phyloP scores from a whole-genome alignment of 2,329 filamentous ascomycete genomes.

The Colletotrichum liriopes region DNA sequence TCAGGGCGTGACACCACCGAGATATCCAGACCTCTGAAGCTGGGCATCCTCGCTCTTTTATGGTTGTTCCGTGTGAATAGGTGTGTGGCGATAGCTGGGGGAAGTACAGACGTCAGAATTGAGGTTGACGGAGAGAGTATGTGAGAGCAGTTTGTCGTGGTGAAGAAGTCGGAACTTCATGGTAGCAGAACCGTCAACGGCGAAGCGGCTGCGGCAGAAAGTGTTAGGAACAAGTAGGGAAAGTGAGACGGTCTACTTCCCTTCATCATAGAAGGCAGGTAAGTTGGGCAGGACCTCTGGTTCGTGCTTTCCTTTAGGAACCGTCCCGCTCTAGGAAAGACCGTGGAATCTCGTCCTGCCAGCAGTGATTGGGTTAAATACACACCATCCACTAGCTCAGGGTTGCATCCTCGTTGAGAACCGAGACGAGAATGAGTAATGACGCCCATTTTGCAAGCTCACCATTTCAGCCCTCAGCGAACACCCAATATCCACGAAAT shows the following conservation, averaged over 20 bases:
- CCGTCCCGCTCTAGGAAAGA: not conserved
- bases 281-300: not conserved
- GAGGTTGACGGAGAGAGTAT: not conserved
- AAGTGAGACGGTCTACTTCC: not conserved
- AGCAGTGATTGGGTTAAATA: not conserved
- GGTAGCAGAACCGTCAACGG: not conserved
- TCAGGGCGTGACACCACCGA: constrained; percentile 58
- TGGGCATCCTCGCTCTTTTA: constrained; percentile 59
- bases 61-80: not conserved
- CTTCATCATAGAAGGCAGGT: not conserved
- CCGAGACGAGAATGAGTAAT: not conserved
- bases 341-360: not conserved
- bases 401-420: too few relatives aligned
- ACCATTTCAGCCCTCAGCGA: not conserved
- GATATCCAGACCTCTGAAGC: constrained; percentile 64
- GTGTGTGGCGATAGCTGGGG: too few relatives aligned
- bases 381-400: not conserved
- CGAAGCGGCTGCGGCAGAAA: not conserved
- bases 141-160: not conserved
- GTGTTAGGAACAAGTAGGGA: not conserved
- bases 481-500: not conserved
- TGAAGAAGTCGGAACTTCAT: not conserved
- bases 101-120: not conserved
- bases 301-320: not conserved
- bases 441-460: not conserved